phyloP scores from a whole-genome alignment of 1,284 basidiomycete species.

The Wolfiporia cocos region DNA sequence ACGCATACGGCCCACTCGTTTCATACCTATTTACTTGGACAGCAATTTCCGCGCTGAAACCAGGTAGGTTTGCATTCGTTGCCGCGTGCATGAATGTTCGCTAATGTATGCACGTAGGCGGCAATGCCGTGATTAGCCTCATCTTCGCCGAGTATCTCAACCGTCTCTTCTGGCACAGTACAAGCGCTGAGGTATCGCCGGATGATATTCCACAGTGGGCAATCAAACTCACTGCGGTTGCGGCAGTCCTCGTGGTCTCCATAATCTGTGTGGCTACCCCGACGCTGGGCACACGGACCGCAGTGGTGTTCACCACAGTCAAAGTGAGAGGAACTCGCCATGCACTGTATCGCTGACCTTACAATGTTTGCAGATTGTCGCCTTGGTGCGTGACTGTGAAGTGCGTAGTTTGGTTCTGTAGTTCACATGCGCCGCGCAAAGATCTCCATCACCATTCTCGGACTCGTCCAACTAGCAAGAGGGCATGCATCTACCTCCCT shows the following conservation, averaged over 20 bases:
- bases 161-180: slow-evolving; percentile 65
- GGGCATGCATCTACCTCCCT: slow-evolving; percentile 66
- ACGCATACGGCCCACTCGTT: slow-evolving; percentile 82
- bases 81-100: neutral
- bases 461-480: slow-evolving; percentile 65
- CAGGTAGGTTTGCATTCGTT: slow-evolving; percentile 42
- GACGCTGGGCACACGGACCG: slow-evolving; percentile 75
- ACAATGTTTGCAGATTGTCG: slow-evolving; percentile 42
- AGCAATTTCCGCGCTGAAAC: slow-evolving; percentile 83
- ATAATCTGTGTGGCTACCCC: slow-evolving; percentile 75
- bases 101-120: slow-evolving; percentile 31
- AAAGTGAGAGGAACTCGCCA: slow-evolving; percentile 50
- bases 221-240: slow-evolving; percentile 83
- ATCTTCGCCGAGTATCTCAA: slow-evolving; percentile 88
- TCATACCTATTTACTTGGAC: slow-evolving; percentile 90
- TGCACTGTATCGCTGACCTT: neutral
- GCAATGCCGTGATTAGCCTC: slow-evolving; percentile 65
- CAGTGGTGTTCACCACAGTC: slow-evolving; percentile 81
- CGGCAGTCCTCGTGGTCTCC: slow-evolving; percentile 70
- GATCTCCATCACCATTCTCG: slow-evolving; percentile 67
- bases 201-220: slow-evolving; percentile 87
- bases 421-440: slow-evolving; percentile 22
- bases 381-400: slow-evolving; percentile 37
- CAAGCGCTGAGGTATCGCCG: slow-evolving; percentile 56
- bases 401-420: neutral